phyloP scores from a whole-genome alignment of 768 basidiomycete species.

The Chalciporus piperatus region DNA sequence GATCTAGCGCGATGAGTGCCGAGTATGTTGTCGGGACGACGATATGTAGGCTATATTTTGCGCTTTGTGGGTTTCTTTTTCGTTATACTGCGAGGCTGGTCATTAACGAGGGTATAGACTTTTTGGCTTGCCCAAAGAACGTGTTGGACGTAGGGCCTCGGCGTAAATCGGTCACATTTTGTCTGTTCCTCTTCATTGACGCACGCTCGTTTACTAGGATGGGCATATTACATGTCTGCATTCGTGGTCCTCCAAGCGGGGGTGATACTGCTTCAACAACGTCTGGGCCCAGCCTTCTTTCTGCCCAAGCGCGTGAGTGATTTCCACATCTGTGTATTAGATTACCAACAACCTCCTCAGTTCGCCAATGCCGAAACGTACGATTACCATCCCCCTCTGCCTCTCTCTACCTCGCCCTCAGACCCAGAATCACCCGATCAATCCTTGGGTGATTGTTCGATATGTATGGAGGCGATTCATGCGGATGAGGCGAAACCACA shows the following conservation, averaged over 20 bases:
- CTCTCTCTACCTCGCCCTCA: slow-evolving; percentile 37
- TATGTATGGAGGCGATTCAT: slow-evolving; percentile 88
- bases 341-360: slow-evolving; percentile 33
- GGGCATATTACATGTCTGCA: slow-evolving; percentile 58
- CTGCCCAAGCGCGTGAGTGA: slow-evolving; percentile 61
- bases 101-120: slow-evolving; percentile 49
- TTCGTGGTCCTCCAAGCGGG: slow-evolving; percentile 63
- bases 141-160: slow-evolving; percentile 78
- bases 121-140: slow-evolving; percentile 79
- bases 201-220: slow-evolving; percentile 40
- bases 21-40: slow-evolving; percentile 81
- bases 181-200: not conserved
- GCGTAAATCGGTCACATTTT: slow-evolving; percentile 41
- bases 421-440: slow-evolving; percentile 76
- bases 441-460: slow-evolving; percentile 82
- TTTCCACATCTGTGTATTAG: not conserved
- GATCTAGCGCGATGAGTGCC: slow-evolving; percentile 62
- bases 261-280: slow-evolving; percentile 69
- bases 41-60: slow-evolving; percentile 62
- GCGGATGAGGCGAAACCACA: slow-evolving; percentile 38
- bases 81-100: not conserved
- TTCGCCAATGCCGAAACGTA: slow-evolving; percentile 60
- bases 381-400: slow-evolving; percentile 83
- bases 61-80: slow-evolving; percentile 58
- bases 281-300: slow-evolving; percentile 81